A percentile compares a stretch with the other conserved stretches of the same genome.
Conservation (phyloP, 441 rosid genomes). For the Gossypium davidsonii region DNA sequence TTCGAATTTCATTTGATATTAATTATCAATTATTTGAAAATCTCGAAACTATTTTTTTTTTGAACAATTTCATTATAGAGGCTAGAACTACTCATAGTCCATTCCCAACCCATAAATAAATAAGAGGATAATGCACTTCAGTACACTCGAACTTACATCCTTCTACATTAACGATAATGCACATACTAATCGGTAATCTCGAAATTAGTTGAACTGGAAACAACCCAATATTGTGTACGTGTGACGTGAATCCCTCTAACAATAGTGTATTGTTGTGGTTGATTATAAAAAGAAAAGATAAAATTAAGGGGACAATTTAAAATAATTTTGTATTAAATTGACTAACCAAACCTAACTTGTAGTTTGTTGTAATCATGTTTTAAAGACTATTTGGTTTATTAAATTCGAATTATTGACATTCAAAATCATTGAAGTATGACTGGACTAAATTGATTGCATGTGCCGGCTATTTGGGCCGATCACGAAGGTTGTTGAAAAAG, state of each 20-base stretch:
- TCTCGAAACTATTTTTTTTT: too few species aligned
- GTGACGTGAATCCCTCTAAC: background rate
- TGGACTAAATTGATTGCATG: background rate
- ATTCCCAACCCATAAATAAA: too few species aligned
- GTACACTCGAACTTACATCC: too few species aligned
- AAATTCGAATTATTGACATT: background rate
- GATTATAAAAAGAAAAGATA: background rate
- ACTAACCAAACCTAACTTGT: background rate
- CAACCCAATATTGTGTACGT: background rate
- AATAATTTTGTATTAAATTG: background rate
- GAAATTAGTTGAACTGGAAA: background rate
- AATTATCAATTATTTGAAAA: too few species aligned
- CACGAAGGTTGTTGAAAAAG: too few species aligned
- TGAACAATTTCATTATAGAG: too few species aligned
- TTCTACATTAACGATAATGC: too few species aligned
- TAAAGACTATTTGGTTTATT: background rate
- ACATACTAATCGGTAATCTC: background rate
- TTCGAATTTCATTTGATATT: too few species aligned
- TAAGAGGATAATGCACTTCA: too few species aligned
- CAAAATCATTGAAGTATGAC: background rate
- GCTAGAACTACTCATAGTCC: too few species aligned
- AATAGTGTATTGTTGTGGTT: background rate
- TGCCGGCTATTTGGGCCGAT: background rate
- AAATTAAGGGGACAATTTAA: background rate
- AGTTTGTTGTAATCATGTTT: background rate